phyloP scores from a whole-genome alignment of 2,329 filamentous ascomycete genomes.

The Talaromyces marneffei region DNA sequence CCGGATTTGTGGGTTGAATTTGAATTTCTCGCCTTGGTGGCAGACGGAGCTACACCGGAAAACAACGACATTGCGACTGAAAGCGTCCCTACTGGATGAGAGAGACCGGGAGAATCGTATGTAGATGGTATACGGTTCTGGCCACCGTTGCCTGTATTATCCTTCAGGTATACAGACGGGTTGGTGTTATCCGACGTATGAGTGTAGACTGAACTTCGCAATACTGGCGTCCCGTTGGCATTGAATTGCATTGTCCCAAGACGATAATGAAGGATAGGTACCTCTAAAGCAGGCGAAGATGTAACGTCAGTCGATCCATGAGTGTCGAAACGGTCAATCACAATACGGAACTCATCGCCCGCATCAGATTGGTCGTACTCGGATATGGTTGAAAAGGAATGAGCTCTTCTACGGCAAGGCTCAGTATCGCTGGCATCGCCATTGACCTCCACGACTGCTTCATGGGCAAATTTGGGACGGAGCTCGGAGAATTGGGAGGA shows the following conservation, averaged over 20 bases:
- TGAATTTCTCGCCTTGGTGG: slow-evolving; percentile 25
- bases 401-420: slow-evolving; percentile 53
- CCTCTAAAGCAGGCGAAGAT: slow-evolving; percentile 58
- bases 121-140: slow-evolving; percentile 20
- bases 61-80: slow-evolving; percentile 36
- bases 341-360: slow-evolving; percentile 67
- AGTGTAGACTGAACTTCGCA: slow-evolving; percentile 74
- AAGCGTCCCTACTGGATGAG: slow-evolving; percentile 21
- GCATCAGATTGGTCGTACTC: slow-evolving; percentile 51
- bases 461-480: slow-evolving; percentile 24
- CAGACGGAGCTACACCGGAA: slow-evolving; percentile 29
- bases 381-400: slow-evolving; percentile 72
- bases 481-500: slow-evolving; percentile 38
- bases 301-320: slow-evolving; percentile 55
- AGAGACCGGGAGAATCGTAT: slow-evolving; percentile 23
- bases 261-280: slow-evolving; percentile 77
- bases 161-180: slow-evolving; percentile 54
- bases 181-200: slow-evolving; percentile 64
- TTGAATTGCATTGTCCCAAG: slow-evolving; percentile 79
- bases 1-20: slow-evolving; percentile 34
- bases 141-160: slow-evolving; percentile 23
- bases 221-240: slow-evolving; percentile 64
- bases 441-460: slow-evolving; percentile 22
- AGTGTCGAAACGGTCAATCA: slow-evolving; percentile 65
- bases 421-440: slow-evolving; percentile 21